phyloP scores from a whole-genome alignment of 1,284 basidiomycete species.

The Sphagnurus paluster region DNA sequence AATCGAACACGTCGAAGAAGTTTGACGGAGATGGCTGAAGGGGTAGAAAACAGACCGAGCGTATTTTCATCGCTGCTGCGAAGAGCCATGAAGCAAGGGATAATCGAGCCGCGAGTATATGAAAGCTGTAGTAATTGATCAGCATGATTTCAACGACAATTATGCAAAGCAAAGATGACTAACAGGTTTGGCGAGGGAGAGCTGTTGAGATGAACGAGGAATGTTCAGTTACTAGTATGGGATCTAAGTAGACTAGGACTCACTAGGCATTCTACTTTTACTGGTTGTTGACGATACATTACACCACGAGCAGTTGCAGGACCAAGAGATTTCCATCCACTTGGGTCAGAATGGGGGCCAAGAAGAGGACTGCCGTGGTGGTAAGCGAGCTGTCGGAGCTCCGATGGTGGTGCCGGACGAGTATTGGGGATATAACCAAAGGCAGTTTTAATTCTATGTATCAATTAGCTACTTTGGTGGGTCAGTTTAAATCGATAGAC shows the following conservation, averaged over 20 bases:
- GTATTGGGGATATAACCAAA: conserved; percentile 50
- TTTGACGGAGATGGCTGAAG: conserved; percentile 39
- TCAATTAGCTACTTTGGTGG: neutral
- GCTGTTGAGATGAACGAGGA: conserved; percentile 25
- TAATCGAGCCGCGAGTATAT: conserved; percentile 47
- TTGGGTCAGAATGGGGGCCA: conserved; percentile 43
- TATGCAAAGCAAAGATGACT: conserved; percentile 21
- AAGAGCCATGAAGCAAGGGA: conserved; percentile 45
- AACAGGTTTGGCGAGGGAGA: conserved; percentile 45
- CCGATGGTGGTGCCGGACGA: conserved; percentile 42
- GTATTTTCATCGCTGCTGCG: conserved; percentile 38
- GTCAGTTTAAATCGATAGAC: conserved; percentile 18
- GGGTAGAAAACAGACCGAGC: conserved; percentile 44
- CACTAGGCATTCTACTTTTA: conserved; percentile 45
- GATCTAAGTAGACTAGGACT: too few relatives aligned
- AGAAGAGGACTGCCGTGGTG: conserved; percentile 41
- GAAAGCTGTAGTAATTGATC: conserved; percentile 34
- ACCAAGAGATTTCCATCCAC: conserved; percentile 45
- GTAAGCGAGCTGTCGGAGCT: conserved; percentile 49
- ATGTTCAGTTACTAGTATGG: neutral
- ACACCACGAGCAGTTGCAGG: conserved; percentile 40
- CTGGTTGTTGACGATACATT: conserved; percentile 38
- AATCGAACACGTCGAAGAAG: conserved; percentile 46
- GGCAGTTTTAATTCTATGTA: conserved; percentile 43
- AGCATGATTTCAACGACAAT: conserved; percentile 6